phyloP scores from a whole-genome alignment of 345 rosid genomes.

The Physaria fendleri region DNA sequence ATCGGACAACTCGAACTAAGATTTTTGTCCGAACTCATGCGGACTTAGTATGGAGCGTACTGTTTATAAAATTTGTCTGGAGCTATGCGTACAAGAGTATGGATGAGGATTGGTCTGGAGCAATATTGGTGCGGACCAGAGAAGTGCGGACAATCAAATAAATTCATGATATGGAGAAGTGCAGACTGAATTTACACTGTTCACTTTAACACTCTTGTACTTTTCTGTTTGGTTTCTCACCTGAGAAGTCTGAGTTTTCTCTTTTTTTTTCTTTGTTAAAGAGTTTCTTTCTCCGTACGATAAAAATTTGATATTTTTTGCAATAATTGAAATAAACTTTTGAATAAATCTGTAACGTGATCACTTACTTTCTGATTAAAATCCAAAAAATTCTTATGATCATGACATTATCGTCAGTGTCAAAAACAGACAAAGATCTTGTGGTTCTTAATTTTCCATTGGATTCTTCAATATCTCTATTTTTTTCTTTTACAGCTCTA shows the following conservation, averaged over 20 bases:
- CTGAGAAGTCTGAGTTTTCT: conserved; percentile 33
- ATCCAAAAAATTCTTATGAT: conserved; percentile 26
- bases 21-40: no score
- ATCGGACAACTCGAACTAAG: no score
- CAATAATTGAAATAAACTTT: conserved; percentile 18
- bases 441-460: conserved; percentile 30
- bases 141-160: no score
- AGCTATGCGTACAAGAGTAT: no score
- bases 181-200: conserved; percentile 15
- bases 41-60: no score
- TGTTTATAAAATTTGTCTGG: no score
- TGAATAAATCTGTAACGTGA: conserved; percentile 22
- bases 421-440: conserved; percentile 32
- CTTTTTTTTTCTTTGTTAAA: neutral
- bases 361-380: conserved; percentile 24
- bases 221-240: conserved; percentile 34
- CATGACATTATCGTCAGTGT: conserved; percentile 31
- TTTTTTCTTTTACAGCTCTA: no score
- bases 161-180: no score
- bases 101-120: no score
- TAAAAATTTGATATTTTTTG: conserved; percentile 9
- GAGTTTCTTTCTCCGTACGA: conserved; percentile 19
- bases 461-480: conserved; percentile 27
- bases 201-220: conserved; percentile 12
- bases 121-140: no score